These are phyloP conservation scores for Psilocybe sp. DNA, from an alignment of 768 basidiomycete species.

Conservation along the genomic window DNA sequence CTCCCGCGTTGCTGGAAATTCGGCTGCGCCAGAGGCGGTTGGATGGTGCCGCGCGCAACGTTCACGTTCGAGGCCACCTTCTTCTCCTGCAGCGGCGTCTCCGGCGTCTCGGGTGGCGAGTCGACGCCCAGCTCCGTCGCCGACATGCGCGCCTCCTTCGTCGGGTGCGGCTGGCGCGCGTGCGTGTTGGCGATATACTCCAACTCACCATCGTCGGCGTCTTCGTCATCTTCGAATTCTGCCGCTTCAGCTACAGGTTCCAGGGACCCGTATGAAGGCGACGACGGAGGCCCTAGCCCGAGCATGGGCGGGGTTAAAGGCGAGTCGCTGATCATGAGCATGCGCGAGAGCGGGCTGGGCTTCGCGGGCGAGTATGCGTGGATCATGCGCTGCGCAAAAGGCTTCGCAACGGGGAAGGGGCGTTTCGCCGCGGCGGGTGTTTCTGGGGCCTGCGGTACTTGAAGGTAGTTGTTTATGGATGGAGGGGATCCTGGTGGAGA, in stretches of 20 bases:
- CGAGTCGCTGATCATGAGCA: conserved; percentile 68
- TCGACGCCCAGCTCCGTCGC: conserved; percentile 48
- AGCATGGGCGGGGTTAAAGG: conserved; percentile 42
- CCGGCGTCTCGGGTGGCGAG: conserved; percentile 49
- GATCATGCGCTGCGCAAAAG: conserved; percentile 63
- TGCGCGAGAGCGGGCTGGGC: conserved; percentile 79
- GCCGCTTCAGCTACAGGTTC: conserved; percentile 27
- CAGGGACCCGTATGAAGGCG: conserved; percentile 20
- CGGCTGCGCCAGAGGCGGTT: background rate
- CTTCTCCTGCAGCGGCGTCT: conserved; percentile 55
- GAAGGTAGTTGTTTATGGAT: background rate
- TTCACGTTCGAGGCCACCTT: conserved; percentile 33
- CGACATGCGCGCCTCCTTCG: conserved; percentile 28
- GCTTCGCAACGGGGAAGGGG: conserved; percentile 73
- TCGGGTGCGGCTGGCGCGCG: conserved; percentile 1
- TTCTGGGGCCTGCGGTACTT: conserved; percentile 23
- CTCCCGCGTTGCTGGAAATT: conserved; percentile 14
- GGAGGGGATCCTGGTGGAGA: background rate
- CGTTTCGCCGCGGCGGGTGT: conserved; percentile 34
- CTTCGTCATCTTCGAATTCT: conserved; percentile 26
- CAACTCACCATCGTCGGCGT: conserved; percentile 25
- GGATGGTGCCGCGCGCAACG: conserved; percentile 6
- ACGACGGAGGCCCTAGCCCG: conserved; percentile 14
- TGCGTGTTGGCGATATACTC: conserved; percentile 16
- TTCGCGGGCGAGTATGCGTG: conserved; percentile 82